phyloP scores from a whole-genome alignment of 257 asterid species.

The Phtheirospermum japonicum region DNA sequence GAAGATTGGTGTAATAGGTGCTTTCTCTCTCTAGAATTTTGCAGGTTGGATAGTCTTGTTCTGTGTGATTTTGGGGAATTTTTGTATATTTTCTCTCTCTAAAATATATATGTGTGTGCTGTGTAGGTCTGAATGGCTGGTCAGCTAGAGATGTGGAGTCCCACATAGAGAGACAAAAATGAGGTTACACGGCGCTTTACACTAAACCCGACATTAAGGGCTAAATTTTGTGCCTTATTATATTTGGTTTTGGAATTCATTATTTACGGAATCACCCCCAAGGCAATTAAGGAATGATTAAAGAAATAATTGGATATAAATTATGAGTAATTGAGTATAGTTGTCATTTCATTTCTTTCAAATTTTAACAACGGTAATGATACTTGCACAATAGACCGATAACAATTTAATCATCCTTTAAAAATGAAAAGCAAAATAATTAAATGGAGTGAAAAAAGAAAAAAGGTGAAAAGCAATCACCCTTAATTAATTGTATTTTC shows the following conservation, averaged over 20 bases:
- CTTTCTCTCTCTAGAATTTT: slow-evolving; percentile 36
- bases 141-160: slow-evolving; percentile 31
- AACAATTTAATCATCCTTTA: not conserved
- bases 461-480: no score
- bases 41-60: slow-evolving; percentile 19
- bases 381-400: not conserved
- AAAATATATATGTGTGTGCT: slow-evolving; percentile 10
- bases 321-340: slow-evolving; percentile 6
- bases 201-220: slow-evolving; percentile 39
- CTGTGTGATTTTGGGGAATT: slow-evolving; percentile 26
- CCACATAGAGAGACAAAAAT: slow-evolving; percentile 26
- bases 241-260: slow-evolving; percentile 1
- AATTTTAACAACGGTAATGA: not conserved
- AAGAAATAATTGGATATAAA: slow-evolving; percentile 6
- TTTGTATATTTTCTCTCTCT: slow-evolving; percentile 34
- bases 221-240: slow-evolving; percentile 23
- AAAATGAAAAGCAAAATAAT: no score
- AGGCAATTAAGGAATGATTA: not conserved
- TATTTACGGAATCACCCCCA: slow-evolving; percentile 27
- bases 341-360: not conserved
- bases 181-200: slow-evolving; percentile 34
- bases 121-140: slow-evolving; percentile 10
- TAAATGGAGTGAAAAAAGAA: no score
- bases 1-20: slow-evolving; percentile 13
- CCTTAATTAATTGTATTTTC: no score